A percentile compares a stretch with the other conserved stretches of the same genome.
Conservation (phyloP, 2,329 filamentous ascomycete species). For the Venturia pyrina region DNA sequence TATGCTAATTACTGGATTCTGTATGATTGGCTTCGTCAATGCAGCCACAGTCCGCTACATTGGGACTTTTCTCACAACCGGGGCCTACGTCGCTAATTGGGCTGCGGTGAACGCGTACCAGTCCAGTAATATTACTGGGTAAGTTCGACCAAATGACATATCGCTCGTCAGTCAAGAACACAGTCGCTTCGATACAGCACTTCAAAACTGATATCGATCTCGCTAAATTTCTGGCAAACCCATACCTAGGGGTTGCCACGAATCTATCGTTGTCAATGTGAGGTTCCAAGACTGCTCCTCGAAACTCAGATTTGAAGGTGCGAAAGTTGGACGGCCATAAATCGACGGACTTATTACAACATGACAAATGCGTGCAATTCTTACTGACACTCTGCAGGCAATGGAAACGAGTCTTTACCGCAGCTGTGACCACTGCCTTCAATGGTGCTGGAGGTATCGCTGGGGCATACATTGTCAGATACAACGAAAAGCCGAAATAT, state of each 20-base stretch:
- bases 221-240: no score
- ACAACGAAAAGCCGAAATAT: conserved; percentile 52
- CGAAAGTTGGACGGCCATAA: no score
- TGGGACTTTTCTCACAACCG: conserved; percentile 56
- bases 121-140: conserved; percentile 49
- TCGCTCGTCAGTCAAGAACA: no score
- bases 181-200: no score
- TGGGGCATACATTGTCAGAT: conserved; percentile 55
- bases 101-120: conserved; percentile 55
- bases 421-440: conserved; percentile 48
- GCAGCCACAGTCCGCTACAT: conserved; percentile 53
- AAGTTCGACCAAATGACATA: background rate
- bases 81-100: conserved; percentile 61
- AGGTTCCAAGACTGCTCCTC: no score
- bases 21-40: conserved; percentile 52
- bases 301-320: no score
- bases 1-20: conserved; percentile 52
- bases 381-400: conserved; percentile 32
- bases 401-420: conserved; percentile 55
- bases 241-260: no score
- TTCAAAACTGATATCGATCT: no score
- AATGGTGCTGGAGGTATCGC: conserved; percentile 57
- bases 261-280: no score
- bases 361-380: background rate
- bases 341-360: no score